These are phyloP conservation scores for Podochytrium sp. DNA, from an alignment of 192 early-diverging fungal species.

Conservation along the genomic window DNA sequence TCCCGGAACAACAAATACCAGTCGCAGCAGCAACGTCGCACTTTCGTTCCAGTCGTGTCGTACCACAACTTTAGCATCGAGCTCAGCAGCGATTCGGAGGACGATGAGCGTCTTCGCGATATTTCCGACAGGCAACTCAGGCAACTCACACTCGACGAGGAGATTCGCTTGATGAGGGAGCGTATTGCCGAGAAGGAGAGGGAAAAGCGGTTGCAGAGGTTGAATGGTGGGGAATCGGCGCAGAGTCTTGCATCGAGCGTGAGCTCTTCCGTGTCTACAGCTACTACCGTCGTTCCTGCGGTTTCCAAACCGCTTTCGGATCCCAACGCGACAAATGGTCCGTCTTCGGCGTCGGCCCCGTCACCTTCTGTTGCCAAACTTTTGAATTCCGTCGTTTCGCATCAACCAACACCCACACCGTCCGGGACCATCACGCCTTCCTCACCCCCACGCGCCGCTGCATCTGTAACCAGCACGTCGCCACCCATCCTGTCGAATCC, in stretches of 20 bases:
- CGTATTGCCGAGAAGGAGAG: not conserved
- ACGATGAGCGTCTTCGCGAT: not conserved
- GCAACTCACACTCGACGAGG: not conserved
- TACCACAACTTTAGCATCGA: not conserved
- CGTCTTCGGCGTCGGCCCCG: not conserved
- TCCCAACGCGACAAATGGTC: not conserved
- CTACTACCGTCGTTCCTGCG: not conserved
- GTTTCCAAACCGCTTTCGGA: not conserved
- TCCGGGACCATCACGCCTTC: not conserved
- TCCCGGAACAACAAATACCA: not conserved
- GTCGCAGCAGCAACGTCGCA: not conserved
- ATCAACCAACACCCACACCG: not conserved
- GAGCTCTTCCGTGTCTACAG: not conserved
- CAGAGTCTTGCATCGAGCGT: not conserved
- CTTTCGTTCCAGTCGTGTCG: not conserved
- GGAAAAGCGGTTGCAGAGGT: not conserved
- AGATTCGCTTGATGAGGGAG: constrained; percentile 12
- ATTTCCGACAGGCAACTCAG: not conserved
- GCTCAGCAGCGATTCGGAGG: not conserved
- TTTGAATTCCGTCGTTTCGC: not conserved
- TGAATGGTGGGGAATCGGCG: not conserved
- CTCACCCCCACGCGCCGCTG: not conserved
- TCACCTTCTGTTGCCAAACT: not conserved
- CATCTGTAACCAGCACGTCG: not conserved
- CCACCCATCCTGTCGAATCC: not conserved